Evolutionary conservation across 2,329 filamentous ascomycete species (phyloP).

Genomic region (Colletotrichum liaoningense): DNA sequence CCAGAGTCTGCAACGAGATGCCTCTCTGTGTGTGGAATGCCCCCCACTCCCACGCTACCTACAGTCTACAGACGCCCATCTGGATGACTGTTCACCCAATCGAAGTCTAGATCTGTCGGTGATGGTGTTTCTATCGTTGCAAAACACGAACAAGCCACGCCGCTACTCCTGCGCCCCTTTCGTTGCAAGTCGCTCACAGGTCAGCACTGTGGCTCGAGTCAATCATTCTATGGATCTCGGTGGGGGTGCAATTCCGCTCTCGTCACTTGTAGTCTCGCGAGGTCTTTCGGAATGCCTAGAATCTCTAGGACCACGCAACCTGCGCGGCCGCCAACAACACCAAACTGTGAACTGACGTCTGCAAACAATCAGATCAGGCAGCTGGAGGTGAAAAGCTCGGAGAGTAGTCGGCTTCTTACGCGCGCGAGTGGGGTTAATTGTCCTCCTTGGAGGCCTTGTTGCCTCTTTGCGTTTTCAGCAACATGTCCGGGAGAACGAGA

Average conservation of each 20-base stretch:
- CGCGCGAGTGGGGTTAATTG: constrained; percentile 9
- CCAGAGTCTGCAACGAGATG: constrained; percentile 7
- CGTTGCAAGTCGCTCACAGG: background rate
- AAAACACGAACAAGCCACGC: constrained; percentile 15
- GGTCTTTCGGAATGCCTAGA: background rate
- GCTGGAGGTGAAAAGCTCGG: constrained; percentile 4
- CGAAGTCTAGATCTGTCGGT: background rate
- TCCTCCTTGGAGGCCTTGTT: constrained; percentile 6
- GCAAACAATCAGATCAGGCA: constrained; percentile 6
- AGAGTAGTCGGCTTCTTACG: constrained; percentile 22
- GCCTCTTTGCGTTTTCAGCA: constrained; percentile 27
- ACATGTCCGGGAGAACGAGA: background rate
- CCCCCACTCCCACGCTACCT: constrained; percentile 14
- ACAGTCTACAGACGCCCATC: background rate
- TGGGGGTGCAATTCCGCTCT: constrained; percentile 8
- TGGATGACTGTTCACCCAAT: constrained; percentile 1
- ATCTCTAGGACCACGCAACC: background rate
- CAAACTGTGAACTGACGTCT: background rate
- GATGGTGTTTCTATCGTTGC: background rate
- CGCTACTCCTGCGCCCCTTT: background rate
- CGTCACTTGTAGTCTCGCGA: background rate
- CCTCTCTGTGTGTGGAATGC: constrained; percentile 7
- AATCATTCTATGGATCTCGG: background rate
- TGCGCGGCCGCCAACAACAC: background rate
- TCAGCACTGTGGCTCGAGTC: background rate